Percentiles rank a stretch among this genome's conserved stretches.
phyloP scores from a whole-genome alignment of 2,329 filamentous ascomycete genomes.

The Remersonia thermophila region DNA sequence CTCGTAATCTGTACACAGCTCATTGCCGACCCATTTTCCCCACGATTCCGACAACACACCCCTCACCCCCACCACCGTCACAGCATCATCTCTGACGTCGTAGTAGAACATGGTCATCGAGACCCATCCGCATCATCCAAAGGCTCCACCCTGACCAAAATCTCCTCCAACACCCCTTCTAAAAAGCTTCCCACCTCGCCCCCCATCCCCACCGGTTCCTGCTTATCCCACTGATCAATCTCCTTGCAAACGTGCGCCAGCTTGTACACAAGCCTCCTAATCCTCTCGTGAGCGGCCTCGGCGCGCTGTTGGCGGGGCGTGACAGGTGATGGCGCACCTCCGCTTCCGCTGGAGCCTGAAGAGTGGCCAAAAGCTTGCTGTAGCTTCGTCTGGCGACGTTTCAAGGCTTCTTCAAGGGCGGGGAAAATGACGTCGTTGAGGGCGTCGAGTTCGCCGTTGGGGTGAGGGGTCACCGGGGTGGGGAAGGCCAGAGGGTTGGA shows the following conservation, averaged over 20 bases:
- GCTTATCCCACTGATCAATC: slow-evolving; percentile 78
- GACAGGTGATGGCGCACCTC: slow-evolving; percentile 29
- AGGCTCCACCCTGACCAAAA: slow-evolving; percentile 82
- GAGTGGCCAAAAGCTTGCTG: slow-evolving; percentile 28
- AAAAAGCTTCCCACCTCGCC: slow-evolving; percentile 79
- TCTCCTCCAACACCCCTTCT: slow-evolving; percentile 86
- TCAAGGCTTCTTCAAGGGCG: slow-evolving; percentile 80
- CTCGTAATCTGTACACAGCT: too few relatives aligned
- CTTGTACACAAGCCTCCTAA: slow-evolving; percentile 71
- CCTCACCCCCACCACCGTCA: too few relatives aligned
- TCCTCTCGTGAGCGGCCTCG: slow-evolving; percentile 65
- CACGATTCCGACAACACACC: too few relatives aligned
- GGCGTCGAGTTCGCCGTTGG: slow-evolving; percentile 65
- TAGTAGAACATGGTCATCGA: neutral
- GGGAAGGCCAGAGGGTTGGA: slow-evolving; percentile 37
- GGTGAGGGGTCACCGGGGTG: slow-evolving; percentile 41
- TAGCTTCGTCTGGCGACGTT: slow-evolving; percentile 56
- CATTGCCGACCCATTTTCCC: too few relatives aligned
- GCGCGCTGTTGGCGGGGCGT: slow-evolving; percentile 56
- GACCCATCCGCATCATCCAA: slow-evolving; percentile 55
- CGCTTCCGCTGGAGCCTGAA: slow-evolving; percentile 6
- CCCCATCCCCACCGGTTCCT: slow-evolving; percentile 85
- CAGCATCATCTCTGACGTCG: too few relatives aligned
- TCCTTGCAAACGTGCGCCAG: slow-evolving; percentile 74
- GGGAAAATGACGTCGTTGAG: slow-evolving; percentile 86